These are phyloP conservation scores for Populus davidiana DNA, from an alignment of 345 rosid genomes.

Conservation along the genomic window DNA sequence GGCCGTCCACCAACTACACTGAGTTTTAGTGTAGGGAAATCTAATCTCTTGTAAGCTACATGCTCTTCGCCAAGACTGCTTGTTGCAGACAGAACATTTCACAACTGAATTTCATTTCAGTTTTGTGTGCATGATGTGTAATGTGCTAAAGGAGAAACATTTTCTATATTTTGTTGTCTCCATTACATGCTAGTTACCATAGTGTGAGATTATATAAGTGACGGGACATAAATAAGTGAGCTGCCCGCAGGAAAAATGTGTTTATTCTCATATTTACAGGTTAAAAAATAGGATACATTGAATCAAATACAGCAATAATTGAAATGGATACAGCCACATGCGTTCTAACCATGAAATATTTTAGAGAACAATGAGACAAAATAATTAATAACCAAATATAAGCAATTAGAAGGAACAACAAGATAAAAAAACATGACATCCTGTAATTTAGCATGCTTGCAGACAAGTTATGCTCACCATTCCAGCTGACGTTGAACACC, in stretches of 20 bases:
- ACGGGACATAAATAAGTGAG: too few species aligned
- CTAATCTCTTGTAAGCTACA: slow-evolving; percentile 65
- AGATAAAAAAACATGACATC: neutral
- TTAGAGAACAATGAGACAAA: too few species aligned
- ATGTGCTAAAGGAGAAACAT: neutral
- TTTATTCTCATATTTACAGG: neutral
- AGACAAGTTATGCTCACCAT: slow-evolving; percentile 46
- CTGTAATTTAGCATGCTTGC: slow-evolving; percentile 7
- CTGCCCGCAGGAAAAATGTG: neutral
- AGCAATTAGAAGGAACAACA: too few species aligned
- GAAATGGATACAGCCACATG: too few species aligned
- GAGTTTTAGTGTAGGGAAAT: slow-evolving; percentile 61
- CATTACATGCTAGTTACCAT: neutral
- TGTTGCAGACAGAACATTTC: slow-evolving; percentile 16
- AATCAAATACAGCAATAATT: too few species aligned
- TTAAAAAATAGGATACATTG: too few species aligned
- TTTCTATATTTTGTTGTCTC: neutral
- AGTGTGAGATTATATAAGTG: neutral
- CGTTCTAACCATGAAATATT: too few species aligned
- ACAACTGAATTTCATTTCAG: neutral
- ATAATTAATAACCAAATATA: neutral
- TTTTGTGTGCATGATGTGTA: slow-evolving; percentile 2
- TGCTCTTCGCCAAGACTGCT: slow-evolving; percentile 81
- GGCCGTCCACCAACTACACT: slow-evolving; percentile 89
- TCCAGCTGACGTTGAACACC: slow-evolving; percentile 73